A percentile compares a stretch with the other conserved stretches of the same genome.
These are phyloP conservation scores for Agroathelia rolfsii DNA, from an alignment of 1,284 basidiomycete genomes.

Conservation along the genomic window DNA sequence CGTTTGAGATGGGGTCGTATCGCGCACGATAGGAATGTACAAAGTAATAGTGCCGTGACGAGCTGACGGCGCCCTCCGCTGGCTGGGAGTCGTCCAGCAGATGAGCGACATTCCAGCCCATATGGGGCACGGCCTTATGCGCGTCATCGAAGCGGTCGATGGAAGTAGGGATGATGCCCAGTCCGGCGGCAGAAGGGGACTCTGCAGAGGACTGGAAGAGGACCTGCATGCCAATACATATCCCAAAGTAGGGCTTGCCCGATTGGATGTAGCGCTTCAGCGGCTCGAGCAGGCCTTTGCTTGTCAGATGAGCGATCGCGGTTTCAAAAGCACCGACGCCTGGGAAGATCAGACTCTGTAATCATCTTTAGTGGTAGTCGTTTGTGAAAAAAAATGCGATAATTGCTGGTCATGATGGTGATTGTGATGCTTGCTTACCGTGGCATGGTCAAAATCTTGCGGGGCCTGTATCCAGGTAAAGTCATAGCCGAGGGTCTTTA, in stretches of 20 bases:
- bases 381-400: slow-evolving; percentile 6
- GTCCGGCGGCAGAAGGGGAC: slow-evolving; percentile 45
- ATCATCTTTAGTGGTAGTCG: slow-evolving; percentile 13
- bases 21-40: slow-evolving; percentile 91
- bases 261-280: slow-evolving; percentile 79
- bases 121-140: slow-evolving; percentile 91
- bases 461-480: slow-evolving; percentile 87
- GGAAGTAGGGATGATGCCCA: slow-evolving; percentile 65
- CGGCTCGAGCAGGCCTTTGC: slow-evolving; percentile 73
- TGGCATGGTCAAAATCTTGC: slow-evolving; percentile 82
- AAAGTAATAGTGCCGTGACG: slow-evolving; percentile 79
- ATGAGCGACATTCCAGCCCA: slow-evolving; percentile 89
- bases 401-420: slow-evolving; percentile 7
- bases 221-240: slow-evolving; percentile 97
- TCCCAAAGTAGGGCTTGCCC: slow-evolving; percentile 92
- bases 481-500: slow-evolving; percentile 76
- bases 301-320: slow-evolving; percentile 71
- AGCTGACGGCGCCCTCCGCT: slow-evolving; percentile 34
- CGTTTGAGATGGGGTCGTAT: slow-evolving; percentile 48
- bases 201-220: slow-evolving; percentile 86
- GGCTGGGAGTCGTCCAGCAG: slow-evolving; percentile 37
- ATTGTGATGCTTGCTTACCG: slow-evolving; percentile 48
- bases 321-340: slow-evolving; percentile 95
- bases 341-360: slow-evolving; percentile 90
- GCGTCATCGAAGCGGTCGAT: slow-evolving; percentile 59